Conservation (phyloP, 768 basidiomycete species). For the Phaffia tasmanica region DNA sequence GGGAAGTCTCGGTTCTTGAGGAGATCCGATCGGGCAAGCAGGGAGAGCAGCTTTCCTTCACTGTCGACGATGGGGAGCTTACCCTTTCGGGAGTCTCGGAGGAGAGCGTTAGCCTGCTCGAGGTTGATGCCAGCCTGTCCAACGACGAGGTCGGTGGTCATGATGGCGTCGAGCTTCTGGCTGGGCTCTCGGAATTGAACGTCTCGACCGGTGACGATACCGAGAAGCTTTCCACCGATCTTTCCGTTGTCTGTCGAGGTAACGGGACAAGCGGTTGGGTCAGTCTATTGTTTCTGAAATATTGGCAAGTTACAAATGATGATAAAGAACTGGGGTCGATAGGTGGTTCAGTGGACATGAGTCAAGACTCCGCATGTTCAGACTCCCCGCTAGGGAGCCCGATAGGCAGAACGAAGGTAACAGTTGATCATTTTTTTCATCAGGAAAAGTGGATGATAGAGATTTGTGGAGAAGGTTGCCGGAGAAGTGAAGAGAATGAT, state of each 20-base stretch:
- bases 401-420: slow-evolving; percentile 79
- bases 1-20: slow-evolving; percentile 97
- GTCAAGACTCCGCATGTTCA: slow-evolving; percentile 55
- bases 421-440: slow-evolving; percentile 37
- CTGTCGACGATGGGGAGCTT: slow-evolving; percentile 78
- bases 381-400: slow-evolving; percentile 54
- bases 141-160: slow-evolving; percentile 81
- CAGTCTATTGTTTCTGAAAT: neutral
- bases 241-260: slow-evolving; percentile 59
- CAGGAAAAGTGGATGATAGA: neutral
- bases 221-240: slow-evolving; percentile 81
- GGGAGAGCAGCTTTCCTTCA: slow-evolving; percentile 57
- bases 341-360: slow-evolving; percentile 37
- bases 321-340: neutral
- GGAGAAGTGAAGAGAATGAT: slow-evolving; percentile 5
- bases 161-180: slow-evolving; percentile 62
- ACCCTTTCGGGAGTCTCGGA: slow-evolving; percentile 93
- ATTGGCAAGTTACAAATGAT: neutral
- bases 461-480: neutral
- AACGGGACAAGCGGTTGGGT: slow-evolving; percentile 28
- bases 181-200: slow-evolving; percentile 73
- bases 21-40: slow-evolving; percentile 91
- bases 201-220: slow-evolving; percentile 93
- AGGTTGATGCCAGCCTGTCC: slow-evolving; percentile 82
- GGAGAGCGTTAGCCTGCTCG: slow-evolving; percentile 78